These are phyloP conservation scores for Cruciata laevipes DNA, from an alignment of 257 asterid species.

Conservation along the genomic window DNA sequence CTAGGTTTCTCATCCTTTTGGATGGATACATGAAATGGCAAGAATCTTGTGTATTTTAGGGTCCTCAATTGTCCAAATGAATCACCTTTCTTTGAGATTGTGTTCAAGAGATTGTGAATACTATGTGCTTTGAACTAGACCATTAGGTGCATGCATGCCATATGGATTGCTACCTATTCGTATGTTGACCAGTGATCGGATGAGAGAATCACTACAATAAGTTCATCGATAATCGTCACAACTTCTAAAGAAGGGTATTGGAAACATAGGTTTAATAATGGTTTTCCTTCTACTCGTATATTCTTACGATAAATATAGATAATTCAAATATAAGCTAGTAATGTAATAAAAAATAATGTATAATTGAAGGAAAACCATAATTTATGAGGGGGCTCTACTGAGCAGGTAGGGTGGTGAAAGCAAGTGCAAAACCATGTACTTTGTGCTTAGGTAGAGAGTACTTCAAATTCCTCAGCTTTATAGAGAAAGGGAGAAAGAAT, in stretches of 20 bases:
- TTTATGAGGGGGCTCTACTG: neutral
- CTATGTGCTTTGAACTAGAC: neutral
- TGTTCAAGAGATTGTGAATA: neutral
- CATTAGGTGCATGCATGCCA: neutral
- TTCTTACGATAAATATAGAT: no score
- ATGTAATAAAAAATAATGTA: no score
- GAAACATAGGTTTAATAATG: no score
- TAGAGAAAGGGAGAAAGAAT: neutral
- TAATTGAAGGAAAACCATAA: no score
- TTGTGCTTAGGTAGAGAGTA: slow-evolving; percentile 3
- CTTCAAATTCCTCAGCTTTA: neutral
- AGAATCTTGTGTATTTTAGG: neutral
- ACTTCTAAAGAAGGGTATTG: neutral
- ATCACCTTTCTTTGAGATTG: neutral
- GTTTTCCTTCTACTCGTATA: no score
- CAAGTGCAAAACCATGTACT: neutral
- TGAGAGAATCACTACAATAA: no score
- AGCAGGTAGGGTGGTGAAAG: neutral
- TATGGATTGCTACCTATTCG: no score
- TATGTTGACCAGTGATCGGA: no score
- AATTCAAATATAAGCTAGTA: no score
- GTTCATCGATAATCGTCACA: no score
- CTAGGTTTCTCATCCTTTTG: neutral
- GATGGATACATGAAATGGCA: neutral
- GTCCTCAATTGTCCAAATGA: neutral